Evolutionary conservation across 2,329 filamentous ascomycete species (phyloP).

Genomic region (Lachnellula arida): DNA sequence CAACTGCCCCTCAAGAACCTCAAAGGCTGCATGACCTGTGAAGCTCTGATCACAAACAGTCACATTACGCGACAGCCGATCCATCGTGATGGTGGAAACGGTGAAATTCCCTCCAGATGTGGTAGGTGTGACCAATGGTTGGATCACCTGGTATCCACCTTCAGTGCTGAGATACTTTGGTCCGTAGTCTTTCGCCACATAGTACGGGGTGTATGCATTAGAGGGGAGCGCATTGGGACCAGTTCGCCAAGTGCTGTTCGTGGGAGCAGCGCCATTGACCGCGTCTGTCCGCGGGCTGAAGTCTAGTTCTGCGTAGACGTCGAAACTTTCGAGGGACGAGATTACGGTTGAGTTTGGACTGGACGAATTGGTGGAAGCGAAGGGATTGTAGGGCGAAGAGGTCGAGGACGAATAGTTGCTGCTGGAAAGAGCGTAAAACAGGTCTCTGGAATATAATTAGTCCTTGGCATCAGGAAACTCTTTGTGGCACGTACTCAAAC

Average conservation of each 20-base stretch:
- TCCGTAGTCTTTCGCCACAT: constrained; percentile 42
- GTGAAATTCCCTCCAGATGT: constrained; percentile 41
- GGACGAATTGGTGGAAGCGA: constrained; percentile 8
- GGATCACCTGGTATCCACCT: constrained; percentile 39
- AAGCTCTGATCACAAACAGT: constrained; percentile 26
- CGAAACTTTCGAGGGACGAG: constrained; percentile 36
- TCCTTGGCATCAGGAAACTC: constrained; percentile 13
- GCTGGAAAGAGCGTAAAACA: constrained; percentile 38
- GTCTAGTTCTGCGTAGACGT: constrained; percentile 40
- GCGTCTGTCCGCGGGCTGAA: constrained; percentile 38
- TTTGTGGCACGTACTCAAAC: constrained; percentile 35
- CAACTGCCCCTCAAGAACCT: constrained; percentile 37
- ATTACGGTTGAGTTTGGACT: constrained; percentile 29
- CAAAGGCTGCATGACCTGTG: constrained; percentile 34
- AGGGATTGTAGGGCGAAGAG: constrained; percentile 35
- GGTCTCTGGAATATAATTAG: constrained; percentile 20
- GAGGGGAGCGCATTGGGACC: constrained; percentile 33
- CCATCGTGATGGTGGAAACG: constrained; percentile 40
- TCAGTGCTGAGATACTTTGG: constrained; percentile 39
- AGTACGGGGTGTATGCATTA: constrained; percentile 35
- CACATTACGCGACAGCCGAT: constrained; percentile 11
- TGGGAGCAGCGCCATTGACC: constrained; percentile 38
- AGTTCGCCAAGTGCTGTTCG: constrained; percentile 35
- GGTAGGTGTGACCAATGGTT: constrained; percentile 38
- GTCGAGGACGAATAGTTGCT: constrained; percentile 34